Percentiles rank a stretch among this genome's conserved stretches.
phyloP scores from a whole-genome alignment of 805 yeast genomes.

The Candida nanaspora region DNA sequence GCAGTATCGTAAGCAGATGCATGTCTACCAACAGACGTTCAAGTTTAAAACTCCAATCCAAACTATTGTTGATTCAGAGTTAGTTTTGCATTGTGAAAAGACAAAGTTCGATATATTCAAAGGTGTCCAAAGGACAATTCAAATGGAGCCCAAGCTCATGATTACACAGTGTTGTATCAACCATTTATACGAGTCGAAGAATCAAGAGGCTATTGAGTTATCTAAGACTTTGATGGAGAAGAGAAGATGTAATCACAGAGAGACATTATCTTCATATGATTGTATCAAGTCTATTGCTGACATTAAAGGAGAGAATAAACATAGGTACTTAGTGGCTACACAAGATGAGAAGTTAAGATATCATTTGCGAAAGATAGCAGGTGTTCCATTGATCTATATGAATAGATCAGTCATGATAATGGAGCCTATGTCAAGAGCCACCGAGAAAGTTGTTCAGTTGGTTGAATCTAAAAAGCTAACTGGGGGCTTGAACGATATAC shows the following conservation, averaged over 20 bases:
- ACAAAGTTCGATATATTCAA: conserved; percentile 74
- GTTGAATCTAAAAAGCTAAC: conserved; percentile 64
- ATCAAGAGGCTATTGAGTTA: conserved; percentile 68
- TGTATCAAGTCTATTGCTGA: conserved; percentile 69
- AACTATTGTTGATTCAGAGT: conserved; percentile 75
- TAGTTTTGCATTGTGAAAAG: conserved; percentile 57
- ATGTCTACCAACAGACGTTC: conserved; percentile 76
- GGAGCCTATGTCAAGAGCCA: conserved; percentile 85
- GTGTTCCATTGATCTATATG: conserved; percentile 83
- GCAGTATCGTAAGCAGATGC: conserved; percentile 87
- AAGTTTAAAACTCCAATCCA: conserved; percentile 93
- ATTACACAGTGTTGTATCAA: conserved; percentile 95
- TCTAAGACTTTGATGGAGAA: conserved; percentile 80
- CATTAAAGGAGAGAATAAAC: conserved; percentile 75
- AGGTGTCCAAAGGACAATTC: conserved; percentile 74
- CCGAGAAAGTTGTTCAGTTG: conserved; percentile 38
- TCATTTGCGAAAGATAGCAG: conserved; percentile 69
- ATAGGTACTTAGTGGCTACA: conserved; percentile 82
- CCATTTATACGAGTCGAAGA: conserved; percentile 62
- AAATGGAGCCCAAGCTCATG: conserved; percentile 81
- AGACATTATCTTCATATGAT: conserved; percentile 50
- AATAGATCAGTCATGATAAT: conserved; percentile 89
- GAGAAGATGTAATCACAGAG: conserved; percentile 80
- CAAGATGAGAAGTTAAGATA: conserved; percentile 69
- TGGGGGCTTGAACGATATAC: conserved; percentile 69